A percentile compares a stretch with the other conserved stretches of the same genome.
These are phyloP conservation scores for Arxiozyma telluris DNA, from an alignment of 1,139 yeast species.

Conservation along the genomic window DNA sequence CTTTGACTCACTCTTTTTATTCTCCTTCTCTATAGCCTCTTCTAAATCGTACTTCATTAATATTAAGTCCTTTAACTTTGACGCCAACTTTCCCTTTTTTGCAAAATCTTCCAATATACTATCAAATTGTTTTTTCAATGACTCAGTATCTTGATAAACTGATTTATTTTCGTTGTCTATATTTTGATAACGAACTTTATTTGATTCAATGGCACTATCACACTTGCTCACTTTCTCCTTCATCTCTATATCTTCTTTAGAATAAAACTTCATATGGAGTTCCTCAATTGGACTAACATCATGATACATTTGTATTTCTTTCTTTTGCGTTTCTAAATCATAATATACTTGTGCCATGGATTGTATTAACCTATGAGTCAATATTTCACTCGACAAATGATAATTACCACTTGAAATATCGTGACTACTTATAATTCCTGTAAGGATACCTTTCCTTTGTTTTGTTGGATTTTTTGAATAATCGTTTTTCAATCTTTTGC, in stretches of 20 bases:
- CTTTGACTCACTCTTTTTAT: conserved; percentile 34
- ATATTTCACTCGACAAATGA: conserved; percentile 31
- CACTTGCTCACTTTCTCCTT: conserved; percentile 15
- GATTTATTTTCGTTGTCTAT: conserved; percentile 20
- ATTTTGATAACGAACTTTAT: conserved; percentile 37
- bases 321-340: conserved; percentile 23
- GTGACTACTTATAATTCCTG: conserved; percentile 46
- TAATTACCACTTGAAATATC: conserved; percentile 25
- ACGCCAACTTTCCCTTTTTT: conserved; percentile 21
- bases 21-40: conserved; percentile 35
- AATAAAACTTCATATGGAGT: conserved; percentile 19
- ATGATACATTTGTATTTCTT: conserved; percentile 27
- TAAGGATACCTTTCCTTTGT: conserved; percentile 45
- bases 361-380: conserved; percentile 44
- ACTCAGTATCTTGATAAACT: conserved; percentile 35
- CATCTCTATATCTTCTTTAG: conserved; percentile 17
- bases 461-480: conserved; percentile 59
- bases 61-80: conserved; percentile 19
- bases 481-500: conserved; percentile 59
- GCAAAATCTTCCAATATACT: conserved; percentile 24
- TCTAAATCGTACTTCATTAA: conserved; percentile 36
- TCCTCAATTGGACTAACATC: conserved; percentile 17
- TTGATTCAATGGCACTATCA: conserved; percentile 15
- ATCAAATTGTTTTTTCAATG: conserved; percentile 32
- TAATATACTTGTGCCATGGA: conserved; percentile 31